Conservation (phyloP, 257 asterid genomes). For the Verbascum thapsus region DNA sequence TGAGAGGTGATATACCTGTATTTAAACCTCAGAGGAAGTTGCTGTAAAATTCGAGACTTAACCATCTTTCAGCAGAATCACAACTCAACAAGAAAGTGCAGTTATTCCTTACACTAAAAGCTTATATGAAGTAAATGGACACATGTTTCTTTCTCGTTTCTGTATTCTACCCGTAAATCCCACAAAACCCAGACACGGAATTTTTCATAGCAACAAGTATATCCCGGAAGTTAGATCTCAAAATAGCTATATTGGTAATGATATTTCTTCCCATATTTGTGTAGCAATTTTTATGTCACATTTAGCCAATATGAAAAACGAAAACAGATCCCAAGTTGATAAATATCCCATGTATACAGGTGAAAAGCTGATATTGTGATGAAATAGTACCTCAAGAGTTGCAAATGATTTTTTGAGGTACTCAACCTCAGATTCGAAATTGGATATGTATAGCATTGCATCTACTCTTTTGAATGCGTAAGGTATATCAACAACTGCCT, state of each 20-base stretch:
- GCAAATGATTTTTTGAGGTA: slow-evolving; percentile 82
- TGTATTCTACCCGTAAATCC: neutral
- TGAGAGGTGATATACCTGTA: too few relatives aligned
- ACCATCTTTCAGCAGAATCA: slow-evolving; percentile 13
- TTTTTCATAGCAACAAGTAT: slow-evolving; percentile 6
- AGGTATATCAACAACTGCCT: slow-evolving; percentile 81
- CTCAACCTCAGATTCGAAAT: slow-evolving; percentile 81
- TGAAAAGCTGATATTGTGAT: slow-evolving; percentile 25
- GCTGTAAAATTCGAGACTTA: neutral
- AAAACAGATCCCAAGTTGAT: neutral
- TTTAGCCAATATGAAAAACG: neutral
- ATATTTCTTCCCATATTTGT: neutral
- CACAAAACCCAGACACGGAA: slow-evolving; percentile 1
- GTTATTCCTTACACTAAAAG: neutral
- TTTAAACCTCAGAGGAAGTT: too few relatives aligned
- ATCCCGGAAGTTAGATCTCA: neutral
- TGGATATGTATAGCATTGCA: slow-evolving; percentile 73
- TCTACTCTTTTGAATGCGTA: slow-evolving; percentile 87
- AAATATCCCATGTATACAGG: neutral
- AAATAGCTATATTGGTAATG: slow-evolving; percentile 4
- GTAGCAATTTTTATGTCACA: slow-evolving; percentile 11
- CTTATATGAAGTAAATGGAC: neutral
- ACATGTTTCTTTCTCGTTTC: neutral
- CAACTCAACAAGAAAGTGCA: neutral
- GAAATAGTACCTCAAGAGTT: slow-evolving; percentile 80